These are phyloP conservation scores for Talaromyces sp. DNA, from an alignment of 2,329 filamentous ascomycete genomes.

Conservation along the genomic window DNA sequence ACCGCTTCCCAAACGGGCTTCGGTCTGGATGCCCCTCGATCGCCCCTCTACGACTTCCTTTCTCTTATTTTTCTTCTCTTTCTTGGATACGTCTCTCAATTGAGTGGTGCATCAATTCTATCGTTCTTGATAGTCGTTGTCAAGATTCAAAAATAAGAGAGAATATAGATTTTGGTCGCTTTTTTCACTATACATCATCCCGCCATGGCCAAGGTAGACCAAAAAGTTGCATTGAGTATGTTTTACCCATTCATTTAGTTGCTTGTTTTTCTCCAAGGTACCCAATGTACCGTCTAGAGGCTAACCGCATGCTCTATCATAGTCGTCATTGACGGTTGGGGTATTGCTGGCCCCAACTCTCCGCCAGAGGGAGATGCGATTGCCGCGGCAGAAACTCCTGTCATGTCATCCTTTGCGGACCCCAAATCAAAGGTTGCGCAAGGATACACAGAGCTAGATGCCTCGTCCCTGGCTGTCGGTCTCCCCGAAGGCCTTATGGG, in stretches of 20 bases:
- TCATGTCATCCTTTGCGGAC: conserved; percentile 80
- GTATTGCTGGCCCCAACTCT: conserved; percentile 73
- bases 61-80: conserved; percentile 15
- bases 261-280: background rate
- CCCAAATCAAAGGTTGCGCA: conserved; percentile 65
- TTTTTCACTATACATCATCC: conserved; percentile 6
- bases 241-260: conserved; percentile 21
- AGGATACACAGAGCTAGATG: conserved; percentile 88
- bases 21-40: conserved; percentile 15
- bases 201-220: conserved; percentile 62
- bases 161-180: background rate
- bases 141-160: background rate
- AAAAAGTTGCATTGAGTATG: conserved; percentile 64
- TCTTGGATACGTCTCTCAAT: background rate
- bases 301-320: conserved; percentile 28
- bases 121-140: background rate
- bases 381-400: conserved; percentile 82
- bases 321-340: conserved; percentile 99
- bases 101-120: background rate
- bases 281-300: background rate
- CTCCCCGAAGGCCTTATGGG: conserved; percentile 97
- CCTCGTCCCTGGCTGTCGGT: conserved; percentile 91
- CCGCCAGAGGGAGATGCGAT: conserved; percentile 92
- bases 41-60: conserved; percentile 5
- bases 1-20: conserved; percentile 27